Conservation (phyloP, 106 monocot genomes). For the Dendrobium huoshanense region DNA sequence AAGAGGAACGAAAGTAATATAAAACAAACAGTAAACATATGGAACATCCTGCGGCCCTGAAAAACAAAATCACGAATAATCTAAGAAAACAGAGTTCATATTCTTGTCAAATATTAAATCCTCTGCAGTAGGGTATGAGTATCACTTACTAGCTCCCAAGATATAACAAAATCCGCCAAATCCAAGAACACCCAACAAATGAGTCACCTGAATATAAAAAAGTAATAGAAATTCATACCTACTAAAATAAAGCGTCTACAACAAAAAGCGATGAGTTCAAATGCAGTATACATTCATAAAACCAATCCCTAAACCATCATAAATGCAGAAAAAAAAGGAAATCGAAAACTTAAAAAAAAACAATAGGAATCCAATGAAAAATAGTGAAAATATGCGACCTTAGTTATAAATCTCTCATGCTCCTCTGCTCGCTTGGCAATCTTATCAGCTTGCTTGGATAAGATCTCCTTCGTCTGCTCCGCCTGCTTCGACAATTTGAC, state of each 20-base stretch:
- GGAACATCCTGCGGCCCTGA: conserved; percentile 95
- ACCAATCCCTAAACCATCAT: background rate
- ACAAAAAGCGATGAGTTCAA: background rate
- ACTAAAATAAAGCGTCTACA: background rate
- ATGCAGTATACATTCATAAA: background rate
- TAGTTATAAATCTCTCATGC: conserved; percentile 85
- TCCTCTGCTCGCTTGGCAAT: conserved; percentile 93
- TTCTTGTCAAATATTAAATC: background rate
- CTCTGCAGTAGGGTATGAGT: background rate
- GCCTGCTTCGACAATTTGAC: conserved; percentile 31
- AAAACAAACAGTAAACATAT: conserved; percentile 88
- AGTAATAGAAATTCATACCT: background rate
- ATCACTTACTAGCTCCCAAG: conserved; percentile 84
- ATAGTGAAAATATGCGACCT: conserved; percentile 30
- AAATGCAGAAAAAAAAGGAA: background rate
- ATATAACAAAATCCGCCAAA: conserved; percentile 94
- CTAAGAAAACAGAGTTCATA: too few relatives aligned
- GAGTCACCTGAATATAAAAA: conserved; percentile 56
- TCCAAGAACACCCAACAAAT: conserved; percentile 88
- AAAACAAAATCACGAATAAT: conserved; percentile 8
- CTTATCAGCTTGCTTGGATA: conserved; percentile 86
- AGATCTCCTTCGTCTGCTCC: conserved; percentile 60
- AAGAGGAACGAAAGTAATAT: conserved; percentile 84
- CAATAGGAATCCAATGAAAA: background rate
- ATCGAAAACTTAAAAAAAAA: background rate